Conservation (phyloP, 2,329 filamentous ascomycete genomes). For the Talaromyces pinophilus region DNA sequence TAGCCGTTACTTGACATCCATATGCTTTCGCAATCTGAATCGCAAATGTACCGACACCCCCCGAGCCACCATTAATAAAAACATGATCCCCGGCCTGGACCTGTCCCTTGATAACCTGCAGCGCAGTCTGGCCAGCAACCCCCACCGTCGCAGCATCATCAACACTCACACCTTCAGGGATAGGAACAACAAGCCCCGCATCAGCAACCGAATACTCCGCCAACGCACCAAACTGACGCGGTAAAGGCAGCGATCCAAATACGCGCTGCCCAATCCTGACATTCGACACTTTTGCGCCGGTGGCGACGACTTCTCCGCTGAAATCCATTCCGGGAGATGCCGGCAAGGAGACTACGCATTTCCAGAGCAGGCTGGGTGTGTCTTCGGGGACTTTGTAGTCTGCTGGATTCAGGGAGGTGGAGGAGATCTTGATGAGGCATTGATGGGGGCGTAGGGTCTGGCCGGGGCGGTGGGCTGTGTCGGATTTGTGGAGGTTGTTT, state of each 20-base stretch:
- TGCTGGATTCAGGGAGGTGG: slow-evolving; percentile 60
- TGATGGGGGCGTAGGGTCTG: slow-evolving; percentile 44
- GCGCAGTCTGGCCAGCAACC: slow-evolving; percentile 52
- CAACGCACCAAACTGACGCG: slow-evolving; percentile 45
- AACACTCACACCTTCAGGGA: slow-evolving; percentile 49
- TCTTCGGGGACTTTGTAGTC: slow-evolving; percentile 64
- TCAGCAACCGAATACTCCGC: slow-evolving; percentile 46
- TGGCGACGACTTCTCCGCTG: slow-evolving; percentile 47
- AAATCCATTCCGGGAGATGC: slow-evolving; percentile 56
- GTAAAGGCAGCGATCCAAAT: slow-evolving; percentile 44
- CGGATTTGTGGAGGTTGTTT: slow-evolving; percentile 54
- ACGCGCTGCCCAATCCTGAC: slow-evolving; percentile 45
- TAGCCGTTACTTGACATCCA: slow-evolving; percentile 60
- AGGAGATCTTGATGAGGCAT: slow-evolving; percentile 58
- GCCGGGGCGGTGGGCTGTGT: slow-evolving; percentile 45
- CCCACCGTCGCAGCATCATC: slow-evolving; percentile 49
- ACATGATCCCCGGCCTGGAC: slow-evolving; percentile 57
- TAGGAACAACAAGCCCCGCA: slow-evolving; percentile 35
- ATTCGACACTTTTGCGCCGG: slow-evolving; percentile 31
- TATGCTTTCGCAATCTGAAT: slow-evolving; percentile 65
- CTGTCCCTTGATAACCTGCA: slow-evolving; percentile 51
- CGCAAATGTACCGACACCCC: slow-evolving; percentile 61
- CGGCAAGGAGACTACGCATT: slow-evolving; percentile 44
- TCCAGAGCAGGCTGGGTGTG: slow-evolving; percentile 43
- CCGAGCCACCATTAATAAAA: slow-evolving; percentile 66